These are phyloP conservation scores for Rhizoclosmatium globosum DNA, from an alignment of 192 early-diverging fungal genomes.

Conservation along the genomic window DNA sequence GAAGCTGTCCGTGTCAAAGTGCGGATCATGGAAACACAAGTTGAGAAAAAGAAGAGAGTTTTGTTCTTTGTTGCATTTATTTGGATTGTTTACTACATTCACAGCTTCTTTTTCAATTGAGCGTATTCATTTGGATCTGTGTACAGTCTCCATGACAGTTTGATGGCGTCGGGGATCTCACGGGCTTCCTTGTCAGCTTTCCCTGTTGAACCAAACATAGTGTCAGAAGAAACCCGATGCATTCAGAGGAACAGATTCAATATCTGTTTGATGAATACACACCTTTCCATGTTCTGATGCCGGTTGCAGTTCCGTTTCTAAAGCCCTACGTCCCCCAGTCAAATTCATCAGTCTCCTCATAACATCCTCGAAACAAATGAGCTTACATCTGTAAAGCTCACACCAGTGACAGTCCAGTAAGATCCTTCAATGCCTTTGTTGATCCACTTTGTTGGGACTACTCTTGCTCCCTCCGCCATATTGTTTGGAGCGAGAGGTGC, in stretches of 20 bases:
- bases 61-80: conserved; percentile 1
- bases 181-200: neutral
- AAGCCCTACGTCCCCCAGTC: conserved; percentile 6
- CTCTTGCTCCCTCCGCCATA: conserved; percentile 4
- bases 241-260: no score
- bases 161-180: conserved; percentile 5
- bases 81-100: conserved; percentile 7
- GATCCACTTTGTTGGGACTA: conserved; percentile 32
- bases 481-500: conserved; percentile 26
- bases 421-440: conserved; percentile 18
- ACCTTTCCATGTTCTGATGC: conserved; percentile 25
- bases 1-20: no score
- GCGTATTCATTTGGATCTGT: conserved; percentile 20
- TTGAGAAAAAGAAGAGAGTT: neutral
- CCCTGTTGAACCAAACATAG: neutral
- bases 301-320: conserved; percentile 9
- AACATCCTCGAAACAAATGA: neutral
- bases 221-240: no score
- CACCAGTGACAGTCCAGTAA: conserved; percentile 14
- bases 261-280: neutral
- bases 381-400: conserved; percentile 13
- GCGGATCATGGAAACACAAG: no score
- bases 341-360: neutral
- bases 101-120: conserved; percentile 25
- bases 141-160: conserved; percentile 27